Conservation (phyloP, 2,329 filamentous ascomycete species). For the Myriosclerotinia curreyana region DNA sequence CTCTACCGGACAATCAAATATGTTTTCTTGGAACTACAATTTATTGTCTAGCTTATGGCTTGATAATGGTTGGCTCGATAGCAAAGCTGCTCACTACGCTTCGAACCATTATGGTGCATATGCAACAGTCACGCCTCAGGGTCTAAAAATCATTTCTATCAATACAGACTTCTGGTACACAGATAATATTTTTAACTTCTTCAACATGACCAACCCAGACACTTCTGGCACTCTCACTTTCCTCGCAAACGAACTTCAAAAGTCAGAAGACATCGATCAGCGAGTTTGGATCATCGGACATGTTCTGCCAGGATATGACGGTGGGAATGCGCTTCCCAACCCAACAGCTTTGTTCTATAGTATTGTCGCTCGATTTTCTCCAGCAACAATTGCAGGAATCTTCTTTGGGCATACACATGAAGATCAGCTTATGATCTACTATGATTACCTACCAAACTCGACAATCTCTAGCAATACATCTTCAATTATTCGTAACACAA, state of each 20-base stretch:
- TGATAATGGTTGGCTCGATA: constrained; percentile 33
- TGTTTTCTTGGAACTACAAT: constrained; percentile 23
- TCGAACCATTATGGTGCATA: constrained; percentile 32
- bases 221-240: constrained; percentile 31
- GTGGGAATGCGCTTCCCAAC: constrained; percentile 30
- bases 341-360: constrained; percentile 35
- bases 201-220: constrained; percentile 35
- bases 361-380: constrained; percentile 33
- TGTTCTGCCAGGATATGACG: constrained; percentile 33
- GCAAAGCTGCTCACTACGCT: constrained; percentile 32
- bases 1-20: constrained; percentile 18
- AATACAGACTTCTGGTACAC: constrained; percentile 38
- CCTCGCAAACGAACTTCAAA: constrained; percentile 32
- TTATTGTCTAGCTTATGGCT: constrained; percentile 22
- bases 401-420: constrained; percentile 41
- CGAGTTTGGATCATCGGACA: constrained; percentile 37
- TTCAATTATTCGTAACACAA: constrained; percentile 27
- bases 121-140: constrained; percentile 18
- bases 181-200: constrained; percentile 35
- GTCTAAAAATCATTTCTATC: constrained; percentile 34
- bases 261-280: constrained; percentile 32
- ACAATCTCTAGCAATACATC: constrained; percentile 11
- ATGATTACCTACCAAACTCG: constrained; percentile 30
- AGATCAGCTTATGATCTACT: constrained; percentile 39
- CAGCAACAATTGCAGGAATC: constrained; percentile 37